Evolutionary conservation across 345 rosid genomes (phyloP).

Genomic region (Moringa oleifera): DNA sequence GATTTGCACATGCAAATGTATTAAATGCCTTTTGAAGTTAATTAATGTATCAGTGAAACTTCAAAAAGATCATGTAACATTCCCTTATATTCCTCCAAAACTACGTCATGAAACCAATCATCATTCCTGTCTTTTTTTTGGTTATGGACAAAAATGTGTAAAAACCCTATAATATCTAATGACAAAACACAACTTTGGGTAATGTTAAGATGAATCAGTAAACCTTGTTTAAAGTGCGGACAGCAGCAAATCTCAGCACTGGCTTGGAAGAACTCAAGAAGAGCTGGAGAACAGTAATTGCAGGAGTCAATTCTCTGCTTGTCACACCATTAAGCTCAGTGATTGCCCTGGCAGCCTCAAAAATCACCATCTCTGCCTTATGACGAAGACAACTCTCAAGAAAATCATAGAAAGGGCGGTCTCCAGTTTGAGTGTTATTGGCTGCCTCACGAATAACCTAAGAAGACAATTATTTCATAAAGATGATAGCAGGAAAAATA

Average conservation of each 20-base stretch:
- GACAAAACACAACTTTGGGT: neutral
- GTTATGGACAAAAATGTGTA: neutral
- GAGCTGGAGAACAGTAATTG: slow-evolving; percentile 95
- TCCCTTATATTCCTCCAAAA: neutral
- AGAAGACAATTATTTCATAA: slow-evolving; percentile 10
- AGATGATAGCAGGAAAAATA: neutral
- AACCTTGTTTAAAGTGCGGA: slow-evolving; percentile 97
- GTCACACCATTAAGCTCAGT: slow-evolving; percentile 94
- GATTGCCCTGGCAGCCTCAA: slow-evolving; percentile 99
- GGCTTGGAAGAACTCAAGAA: slow-evolving; percentile 97
- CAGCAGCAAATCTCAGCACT: slow-evolving; percentile 95
- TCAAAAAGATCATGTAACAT: neutral
- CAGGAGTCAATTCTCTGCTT: slow-evolving; percentile 91
- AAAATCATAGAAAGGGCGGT: slow-evolving; percentile 94
- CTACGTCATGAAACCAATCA: neutral
- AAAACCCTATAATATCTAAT: neutral
- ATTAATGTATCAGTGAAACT: neutral
- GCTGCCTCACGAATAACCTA: slow-evolving; percentile 92
- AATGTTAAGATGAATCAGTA: slow-evolving; percentile 8
- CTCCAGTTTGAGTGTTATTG: slow-evolving; percentile 66
- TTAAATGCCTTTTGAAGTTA: neutral
- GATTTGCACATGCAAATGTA: slow-evolving; percentile 1
- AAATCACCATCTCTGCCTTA: slow-evolving; percentile 96
- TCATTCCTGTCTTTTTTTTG: neutral
- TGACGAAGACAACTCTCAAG: slow-evolving; percentile 96